Percentiles rank a stretch among this genome's conserved stretches.
phyloP scores from a whole-genome alignment of 2,329 filamentous ascomycete species.

The Fusarium camptoceras region DNA sequence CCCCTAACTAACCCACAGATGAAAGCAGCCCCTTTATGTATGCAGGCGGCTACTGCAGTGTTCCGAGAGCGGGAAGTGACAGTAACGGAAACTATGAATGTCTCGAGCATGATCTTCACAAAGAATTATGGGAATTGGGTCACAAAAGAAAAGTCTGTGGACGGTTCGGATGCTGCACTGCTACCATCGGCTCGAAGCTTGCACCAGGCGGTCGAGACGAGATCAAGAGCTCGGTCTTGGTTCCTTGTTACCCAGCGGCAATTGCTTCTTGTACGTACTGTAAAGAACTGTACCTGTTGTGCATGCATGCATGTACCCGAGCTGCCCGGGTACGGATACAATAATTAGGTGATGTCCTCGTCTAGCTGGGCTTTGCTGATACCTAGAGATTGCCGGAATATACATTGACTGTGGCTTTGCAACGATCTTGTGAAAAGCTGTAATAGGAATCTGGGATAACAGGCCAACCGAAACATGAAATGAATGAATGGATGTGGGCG shows the following conservation, averaged over 20 bases:
- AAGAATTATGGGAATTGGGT: conserved; percentile 20
- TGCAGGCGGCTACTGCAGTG: conserved; percentile 41
- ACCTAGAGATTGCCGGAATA: conserved; percentile 27
- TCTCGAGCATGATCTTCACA: conserved; percentile 13
- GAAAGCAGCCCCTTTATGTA: conserved; percentile 34
- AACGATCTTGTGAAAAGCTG: conserved; percentile 7
- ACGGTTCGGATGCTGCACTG: conserved; percentile 23
- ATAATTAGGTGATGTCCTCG: not conserved
- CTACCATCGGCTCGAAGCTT: conserved; percentile 30
- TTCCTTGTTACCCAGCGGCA: conserved; percentile 9
- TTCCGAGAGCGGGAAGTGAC: conserved; percentile 40
- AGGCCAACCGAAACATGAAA: conserved; percentile 4
- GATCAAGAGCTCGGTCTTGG: conserved; percentile 20
- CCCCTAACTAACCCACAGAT: conserved; percentile 1
- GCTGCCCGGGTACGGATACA: not conserved
- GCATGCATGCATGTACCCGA: not conserved
- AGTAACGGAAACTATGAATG: conserved; percentile 34
- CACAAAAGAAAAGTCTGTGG: conserved; percentile 23
- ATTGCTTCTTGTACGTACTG: not conserved
- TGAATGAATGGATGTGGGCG: conserved; percentile 7
- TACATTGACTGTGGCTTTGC: conserved; percentile 17
- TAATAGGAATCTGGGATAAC: conserved; percentile 4
- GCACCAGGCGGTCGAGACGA: conserved; percentile 30
- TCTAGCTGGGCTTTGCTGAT: conserved; percentile 22
- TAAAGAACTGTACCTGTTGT: not conserved